A percentile compares a stretch with the other conserved stretches of the same genome.
These are phyloP conservation scores for Rhizomucor pusillus DNA, from an alignment of 371 early-diverging fungal species.

Conservation along the genomic window DNA sequence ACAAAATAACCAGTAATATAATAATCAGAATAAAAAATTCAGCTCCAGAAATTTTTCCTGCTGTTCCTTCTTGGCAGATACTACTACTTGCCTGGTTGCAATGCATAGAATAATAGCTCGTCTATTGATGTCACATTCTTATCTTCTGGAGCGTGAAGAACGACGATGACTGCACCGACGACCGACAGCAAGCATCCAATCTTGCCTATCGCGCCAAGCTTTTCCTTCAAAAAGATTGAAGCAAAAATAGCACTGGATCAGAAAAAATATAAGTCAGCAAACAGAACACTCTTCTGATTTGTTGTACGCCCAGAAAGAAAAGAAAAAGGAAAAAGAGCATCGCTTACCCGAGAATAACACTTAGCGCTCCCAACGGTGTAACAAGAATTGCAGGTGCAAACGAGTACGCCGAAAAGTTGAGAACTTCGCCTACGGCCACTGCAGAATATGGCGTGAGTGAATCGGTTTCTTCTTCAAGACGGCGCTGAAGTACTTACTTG, in stretches of 20 bases:
- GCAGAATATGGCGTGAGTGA: no score
- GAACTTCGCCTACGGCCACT: slow-evolving; percentile 89
- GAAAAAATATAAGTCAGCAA: background rate
- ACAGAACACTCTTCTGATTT: no score
- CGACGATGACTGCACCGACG: slow-evolving; percentile 84
- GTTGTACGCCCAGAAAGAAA: no score
- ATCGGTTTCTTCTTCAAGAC: no score
- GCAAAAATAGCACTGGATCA: slow-evolving; percentile 33
- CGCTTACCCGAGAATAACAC: slow-evolving; percentile 77
- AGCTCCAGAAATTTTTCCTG: no score
- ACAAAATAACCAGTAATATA: no score
- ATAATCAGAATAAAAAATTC: no score
- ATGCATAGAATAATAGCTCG: slow-evolving; percentile 65
- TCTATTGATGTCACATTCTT: slow-evolving; percentile 67
- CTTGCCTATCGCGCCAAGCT: slow-evolving; percentile 75
- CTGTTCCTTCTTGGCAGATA: no score
- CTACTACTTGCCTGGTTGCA: slow-evolving; percentile 60
- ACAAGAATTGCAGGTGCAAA: slow-evolving; percentile 93
- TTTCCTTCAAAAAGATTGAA: slow-evolving; percentile 66
- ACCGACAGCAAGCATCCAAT: slow-evolving; percentile 89
- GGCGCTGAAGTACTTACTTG: slow-evolving; percentile 58
- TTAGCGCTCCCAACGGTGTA: slow-evolving; percentile 87
- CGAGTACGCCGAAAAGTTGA: slow-evolving; percentile 91
- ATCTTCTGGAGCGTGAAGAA: slow-evolving; percentile 88
- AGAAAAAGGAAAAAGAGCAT: no score